Base-by-base conservation (phyloP, 2,329 filamentous ascomycete genomes). In the Mycosphaerella sp. region DNA sequence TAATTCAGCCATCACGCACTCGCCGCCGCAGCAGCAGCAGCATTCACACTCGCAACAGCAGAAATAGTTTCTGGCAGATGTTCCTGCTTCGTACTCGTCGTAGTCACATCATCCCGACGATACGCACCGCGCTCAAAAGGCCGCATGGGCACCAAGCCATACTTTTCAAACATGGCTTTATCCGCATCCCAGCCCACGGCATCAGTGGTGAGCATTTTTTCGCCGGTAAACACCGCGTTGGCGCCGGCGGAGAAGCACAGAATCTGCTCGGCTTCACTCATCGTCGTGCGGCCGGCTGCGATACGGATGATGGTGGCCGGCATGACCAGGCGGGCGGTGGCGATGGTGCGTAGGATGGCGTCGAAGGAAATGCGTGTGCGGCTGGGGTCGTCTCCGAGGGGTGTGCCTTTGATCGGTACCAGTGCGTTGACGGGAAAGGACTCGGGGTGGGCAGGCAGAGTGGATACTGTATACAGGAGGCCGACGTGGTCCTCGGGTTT, bases 151-250 rank as follows among this genome's bases (percentile, higher is more conserved):
- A 80, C 77, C 52, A 93, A 72, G 0, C 89, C 89, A 86, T 88
- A 95, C 45, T 81, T 79, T 2, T 83, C 79, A 71, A 95, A 94
- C 82, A 95, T 87, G 37, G 74, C 82, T 56, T 80, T 83, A 64
- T 95, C 89, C 70, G 94, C 87, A 56, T 93, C 88, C 87, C 87
- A 95, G 27, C 88, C 87, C 60, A 88, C 90, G 67, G 88, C 94
- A 51, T 89, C 87, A 0, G 89, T 95, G 4, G 89, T 95, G 71
- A 95, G 69, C 89, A 95, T 95, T 77, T 91, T 95, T 74, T 95
- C 89, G 7, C 89, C 89, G 0, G 89, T 95, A 66, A 95, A 95
- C 30, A 95, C 85, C n/a, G 89, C 89, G 63, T 95, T 95, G 1
- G 89, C 89, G 12, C 89, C 89, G 0, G 89, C 88, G 79, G 87